Conservation (phyloP, 2,329 filamentous ascomycete species). For the Aureobasidium sp. region DNA sequence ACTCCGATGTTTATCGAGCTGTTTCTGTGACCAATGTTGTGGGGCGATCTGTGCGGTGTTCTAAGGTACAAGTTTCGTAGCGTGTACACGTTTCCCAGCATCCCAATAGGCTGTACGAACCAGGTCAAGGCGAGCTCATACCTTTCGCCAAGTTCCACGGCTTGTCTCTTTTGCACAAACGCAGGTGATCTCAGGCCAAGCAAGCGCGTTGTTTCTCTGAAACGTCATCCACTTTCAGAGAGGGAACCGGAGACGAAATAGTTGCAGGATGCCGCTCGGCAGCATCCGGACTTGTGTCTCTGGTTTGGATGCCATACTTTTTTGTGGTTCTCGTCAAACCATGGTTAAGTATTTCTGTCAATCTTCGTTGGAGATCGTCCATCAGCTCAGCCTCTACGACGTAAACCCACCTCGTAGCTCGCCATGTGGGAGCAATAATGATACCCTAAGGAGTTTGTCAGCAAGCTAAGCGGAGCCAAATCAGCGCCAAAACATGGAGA, state of each 20-base stretch:
- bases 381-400: not conserved
- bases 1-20: not conserved
- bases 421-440: slow-evolving; percentile 11
- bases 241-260: not conserved
- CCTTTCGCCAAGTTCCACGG: not conserved
- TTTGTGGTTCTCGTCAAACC: not conserved
- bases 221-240: slow-evolving; percentile 4
- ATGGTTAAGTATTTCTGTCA: not conserved
- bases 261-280: not conserved
- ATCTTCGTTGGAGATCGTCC: not conserved
- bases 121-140: slow-evolving; percentile 9
- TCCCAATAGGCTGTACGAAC: not conserved
- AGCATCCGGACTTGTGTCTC: slow-evolving; percentile 8
- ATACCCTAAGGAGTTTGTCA: not conserved
- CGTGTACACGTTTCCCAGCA: too few species aligned
- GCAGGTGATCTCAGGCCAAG: slow-evolving; percentile 9
- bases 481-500: slow-evolving; percentile 14
- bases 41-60: slow-evolving; percentile 3
- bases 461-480: slow-evolving; percentile 10
- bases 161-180: not conserved
- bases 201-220: not conserved
- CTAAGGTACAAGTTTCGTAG: slow-evolving; percentile 5
- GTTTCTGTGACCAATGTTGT: not conserved
- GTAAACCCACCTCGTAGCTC: not conserved
- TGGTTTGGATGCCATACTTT: not conserved